Evolutionary conservation across 129 eudicot species (phyloP), one percentile per base, ranked within the genome.

Genomic region (Tagetes erecta): DNA sequence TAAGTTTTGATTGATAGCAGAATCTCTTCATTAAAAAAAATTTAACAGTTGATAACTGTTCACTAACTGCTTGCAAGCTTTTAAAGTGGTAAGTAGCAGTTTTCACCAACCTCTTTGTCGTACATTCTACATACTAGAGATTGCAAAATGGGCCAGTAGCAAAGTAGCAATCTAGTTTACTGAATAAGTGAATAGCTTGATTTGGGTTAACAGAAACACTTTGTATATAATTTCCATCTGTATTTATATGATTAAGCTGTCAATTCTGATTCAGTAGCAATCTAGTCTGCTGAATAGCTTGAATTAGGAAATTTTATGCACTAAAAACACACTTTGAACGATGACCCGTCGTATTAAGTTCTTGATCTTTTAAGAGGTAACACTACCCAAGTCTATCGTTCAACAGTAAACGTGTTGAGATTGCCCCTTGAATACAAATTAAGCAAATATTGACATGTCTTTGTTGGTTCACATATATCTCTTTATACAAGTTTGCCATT

Each of bases 321-420:
- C 8, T 68, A 34, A 4, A 68, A 31, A 6, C 9, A 27, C 72
- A 68, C 27, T 45, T 30, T 33, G 72, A 35, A 35, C 13, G 20
- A 33, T 46, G 59, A 68, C 10, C 44, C 6, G 20, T 49, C 41
- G 34, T 49, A 0, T 47, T 35, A 33, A 46, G 42, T 11, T 35
- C 36, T 67, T 67, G 72, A 66, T 33, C 52, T 65, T 3, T 65
- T 40, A 14, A 30, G 35, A 55, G 35, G 34, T 55, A 20, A 58
- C 39, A 67, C 56, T 8, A 39, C 35, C 52, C 38, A 44, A 10
- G 34, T 68, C 1, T 44, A 13, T 44, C 31, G 8, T 70, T 6
- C 0, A 36, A 49, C 12, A 70, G 36, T 70, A n/a, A 50, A 35
- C 7, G 3, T 13, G 46, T 3, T 50, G 74, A 70, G 36, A n/a